phyloP scores from a whole-genome alignment of 371 early-diverging fungal species.

The Mortierella sp. region DNA sequence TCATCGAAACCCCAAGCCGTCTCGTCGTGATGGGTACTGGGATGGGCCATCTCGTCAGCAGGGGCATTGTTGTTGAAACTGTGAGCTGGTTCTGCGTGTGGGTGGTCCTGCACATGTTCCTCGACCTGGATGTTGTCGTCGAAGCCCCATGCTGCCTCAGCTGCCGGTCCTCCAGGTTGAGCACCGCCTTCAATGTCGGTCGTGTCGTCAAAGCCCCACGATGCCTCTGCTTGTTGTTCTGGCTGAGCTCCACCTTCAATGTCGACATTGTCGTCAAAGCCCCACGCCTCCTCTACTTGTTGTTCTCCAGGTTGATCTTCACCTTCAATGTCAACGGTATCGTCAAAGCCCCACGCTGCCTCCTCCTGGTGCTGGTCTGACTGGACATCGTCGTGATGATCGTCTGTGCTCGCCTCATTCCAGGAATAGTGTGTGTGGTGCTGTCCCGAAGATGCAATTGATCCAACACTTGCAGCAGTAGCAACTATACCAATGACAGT shows the following conservation, averaged over 20 bases:
- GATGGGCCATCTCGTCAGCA: not conserved
- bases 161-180: not conserved
- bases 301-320: not conserved
- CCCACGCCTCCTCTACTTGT: not conserved
- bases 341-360: not conserved
- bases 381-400: not conserved
- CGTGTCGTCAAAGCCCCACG: conserved; percentile 20
- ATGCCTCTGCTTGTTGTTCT: conserved; percentile 2
- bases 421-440: not conserved
- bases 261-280: not conserved
- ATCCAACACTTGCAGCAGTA: not conserved
- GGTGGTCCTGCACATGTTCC: not conserved
- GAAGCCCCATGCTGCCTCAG: conserved; percentile 3
- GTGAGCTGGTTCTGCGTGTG: not conserved
- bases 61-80: not conserved
- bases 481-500: not conserved
- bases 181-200: not conserved
- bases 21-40: not conserved
- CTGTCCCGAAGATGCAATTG: not conserved
- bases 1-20: not conserved
- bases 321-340: not conserved
- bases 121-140: conserved; percentile 1
- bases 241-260: not conserved
- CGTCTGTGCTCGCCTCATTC: not conserved
- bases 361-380: not conserved